Conservation (phyloP, 352 stramenopile genomes). For the Stramenopiles sp. region DNA sequence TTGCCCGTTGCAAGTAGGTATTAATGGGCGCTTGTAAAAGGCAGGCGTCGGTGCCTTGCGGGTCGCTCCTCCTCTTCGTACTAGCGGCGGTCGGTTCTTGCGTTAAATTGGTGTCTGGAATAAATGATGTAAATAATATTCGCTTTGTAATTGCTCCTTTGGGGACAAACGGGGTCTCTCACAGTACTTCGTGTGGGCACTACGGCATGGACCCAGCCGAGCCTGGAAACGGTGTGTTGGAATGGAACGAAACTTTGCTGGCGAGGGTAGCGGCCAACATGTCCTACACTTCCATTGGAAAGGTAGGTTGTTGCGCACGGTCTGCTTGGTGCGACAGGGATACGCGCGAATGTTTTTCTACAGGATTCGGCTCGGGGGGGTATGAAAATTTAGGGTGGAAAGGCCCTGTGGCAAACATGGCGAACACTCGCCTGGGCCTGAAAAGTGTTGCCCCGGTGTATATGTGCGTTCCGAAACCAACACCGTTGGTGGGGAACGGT, state of each 20-base stretch:
- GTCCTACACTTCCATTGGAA: neutral
- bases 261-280: neutral
- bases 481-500: too few species aligned
- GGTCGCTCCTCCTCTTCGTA: too few species aligned
- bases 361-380: neutral
- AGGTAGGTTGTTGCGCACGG: neutral
- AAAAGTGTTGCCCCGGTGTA: neutral
- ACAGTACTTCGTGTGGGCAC: neutral
- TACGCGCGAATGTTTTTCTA: neutral
- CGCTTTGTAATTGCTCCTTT: neutral
- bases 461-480: neutral
- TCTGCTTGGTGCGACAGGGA: neutral
- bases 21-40: too few species aligned
- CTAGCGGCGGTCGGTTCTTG: too few species aligned
- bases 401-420: neutral
- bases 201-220: neutral
- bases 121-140: neutral
- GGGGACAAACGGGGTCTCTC: neutral
- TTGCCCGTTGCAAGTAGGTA: too few species aligned
- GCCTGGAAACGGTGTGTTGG: neutral
- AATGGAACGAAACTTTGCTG: neutral
- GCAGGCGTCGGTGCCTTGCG: too few species aligned
- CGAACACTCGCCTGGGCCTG: neutral
- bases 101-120: too few species aligned
- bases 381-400: slow-evolving; percentile 9